Evolutionary conservation across 345 rosid species (phyloP).

Genomic region (Turnera subulata): DNA sequence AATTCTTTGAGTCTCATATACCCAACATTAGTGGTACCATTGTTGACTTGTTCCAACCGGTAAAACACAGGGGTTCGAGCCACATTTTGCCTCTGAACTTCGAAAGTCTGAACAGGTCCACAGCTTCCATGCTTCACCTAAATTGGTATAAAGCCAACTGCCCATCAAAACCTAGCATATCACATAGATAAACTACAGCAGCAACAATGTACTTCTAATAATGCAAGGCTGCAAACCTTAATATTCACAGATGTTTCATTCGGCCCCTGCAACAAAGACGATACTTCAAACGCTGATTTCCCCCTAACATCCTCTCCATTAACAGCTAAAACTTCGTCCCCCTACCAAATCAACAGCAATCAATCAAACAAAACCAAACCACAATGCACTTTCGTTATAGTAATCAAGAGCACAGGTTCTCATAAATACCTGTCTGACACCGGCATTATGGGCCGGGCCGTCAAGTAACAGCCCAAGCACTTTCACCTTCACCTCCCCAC

Average conservation of each 20-base stretch:
- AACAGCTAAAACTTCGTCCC: constrained; percentile 79
- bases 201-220: background rate
- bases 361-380: background rate
- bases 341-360: constrained; percentile 34
- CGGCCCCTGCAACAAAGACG: constrained; percentile 92
- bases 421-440: constrained; percentile 68
- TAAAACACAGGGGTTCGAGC: constrained; percentile 84
- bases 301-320: constrained; percentile 78
- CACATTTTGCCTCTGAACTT: constrained; percentile 78
- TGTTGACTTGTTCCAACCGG: constrained; percentile 69
- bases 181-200: no score
- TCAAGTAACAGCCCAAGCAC: constrained; percentile 79
- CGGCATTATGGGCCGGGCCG: constrained; percentile 85
- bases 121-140: constrained; percentile 92
- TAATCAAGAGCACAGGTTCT: background rate
- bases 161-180: background rate
- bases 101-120: constrained; percentile 60
- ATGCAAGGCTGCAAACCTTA: constrained; percentile 39
- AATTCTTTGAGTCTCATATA: constrained; percentile 86
- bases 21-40: constrained; percentile 60
- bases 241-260: constrained; percentile 76
- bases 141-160: constrained; percentile 10
- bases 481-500: constrained; percentile 62
- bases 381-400: background rate
- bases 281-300: constrained; percentile 89